Base-by-base conservation (phyloP, 2,329 filamentous ascomycete species). In the Cylindrodendrum hubeiense region DNA sequence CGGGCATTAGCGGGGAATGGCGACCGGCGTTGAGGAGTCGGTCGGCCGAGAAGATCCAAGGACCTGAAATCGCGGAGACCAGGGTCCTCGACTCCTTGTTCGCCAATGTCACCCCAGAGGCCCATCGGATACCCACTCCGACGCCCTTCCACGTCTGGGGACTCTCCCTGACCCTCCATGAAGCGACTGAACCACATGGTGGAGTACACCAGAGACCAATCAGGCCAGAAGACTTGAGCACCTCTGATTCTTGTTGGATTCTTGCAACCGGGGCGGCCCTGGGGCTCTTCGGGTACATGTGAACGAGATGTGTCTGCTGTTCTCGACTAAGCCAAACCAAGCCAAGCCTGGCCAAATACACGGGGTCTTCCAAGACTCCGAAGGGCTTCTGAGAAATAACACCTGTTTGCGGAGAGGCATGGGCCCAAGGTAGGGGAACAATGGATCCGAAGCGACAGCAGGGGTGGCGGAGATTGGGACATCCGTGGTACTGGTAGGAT, bases 21-120 rank as follows among this genome's bases (percentile, higher is more conserved):
- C 8, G 41, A 9, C 57, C 57, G 57, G 57, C 57, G 57, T 60
- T 60, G 49, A 47, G 57, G 26, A 54, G 41, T 21, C 57, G 37
- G 33, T 60, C 57, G 49, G 57, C 47, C 49, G 57, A 52, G 57
- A 60, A 39, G 55, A 49, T 13, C 37, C 49, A 50, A 22, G 26
- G 9, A 13, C n/a, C 28, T 33, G 26, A 33, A 50, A 50, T 33
- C 46, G 46, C 46, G 26, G 26, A 33, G 46, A 50, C 46, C 26
- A 19, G 46, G 46, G 28, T 50, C 26, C 8, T 49, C 26, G 26
- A 19, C 28, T 39, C 46, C 15, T 33, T 19, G 46, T 49, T 9
- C 46, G 28, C 46, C 46, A 8, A 21, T 33, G n/a, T 9, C 26
- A 30, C 46, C 46, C 46, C n/a, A 33, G 46, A 30, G 9, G 26